Conservation (phyloP, 73 alveolate genomes). For the Symbiodinium natans region DNA sequence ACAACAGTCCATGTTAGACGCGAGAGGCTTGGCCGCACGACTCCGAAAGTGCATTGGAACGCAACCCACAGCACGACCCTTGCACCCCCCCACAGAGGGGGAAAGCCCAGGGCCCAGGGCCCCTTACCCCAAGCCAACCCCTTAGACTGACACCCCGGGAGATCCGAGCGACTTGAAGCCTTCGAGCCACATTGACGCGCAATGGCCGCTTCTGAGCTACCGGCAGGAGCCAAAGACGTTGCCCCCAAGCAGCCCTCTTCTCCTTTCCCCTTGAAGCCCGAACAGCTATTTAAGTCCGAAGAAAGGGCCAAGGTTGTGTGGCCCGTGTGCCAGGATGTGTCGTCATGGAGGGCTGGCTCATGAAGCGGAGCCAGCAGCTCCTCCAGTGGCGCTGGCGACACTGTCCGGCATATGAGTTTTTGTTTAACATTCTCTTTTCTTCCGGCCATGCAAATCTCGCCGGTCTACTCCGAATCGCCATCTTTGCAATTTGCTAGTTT, state of each 20-base stretch:
- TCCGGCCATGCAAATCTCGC: background rate
- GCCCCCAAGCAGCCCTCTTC: no score
- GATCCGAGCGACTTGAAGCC: background rate
- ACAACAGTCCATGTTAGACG: no score
- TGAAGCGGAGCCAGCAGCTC: conserved; percentile 91
- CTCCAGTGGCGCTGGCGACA: conserved; percentile 90
- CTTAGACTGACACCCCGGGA: background rate
- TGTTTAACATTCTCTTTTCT: background rate
- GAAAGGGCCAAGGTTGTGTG: no score
- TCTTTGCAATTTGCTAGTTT: no score
- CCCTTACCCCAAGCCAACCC: background rate
- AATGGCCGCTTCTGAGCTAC: background rate
- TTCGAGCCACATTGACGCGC: background rate
- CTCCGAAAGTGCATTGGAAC: no score
- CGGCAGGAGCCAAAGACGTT: background rate
- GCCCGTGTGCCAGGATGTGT: background rate
- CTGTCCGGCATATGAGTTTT: background rate
- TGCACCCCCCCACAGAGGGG: background rate
- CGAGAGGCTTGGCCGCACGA: no score
- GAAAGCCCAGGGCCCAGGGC: background rate
- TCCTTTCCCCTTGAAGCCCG: no score
- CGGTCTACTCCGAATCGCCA: no score
- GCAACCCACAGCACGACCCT: background rate
- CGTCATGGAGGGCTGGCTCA: conserved; percentile 74
- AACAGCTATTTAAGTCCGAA: no score